Evolutionary conservation across 495 filamentous ascomycete species (phyloP).

Genomic region (Penicillium tannophilum): DNA sequence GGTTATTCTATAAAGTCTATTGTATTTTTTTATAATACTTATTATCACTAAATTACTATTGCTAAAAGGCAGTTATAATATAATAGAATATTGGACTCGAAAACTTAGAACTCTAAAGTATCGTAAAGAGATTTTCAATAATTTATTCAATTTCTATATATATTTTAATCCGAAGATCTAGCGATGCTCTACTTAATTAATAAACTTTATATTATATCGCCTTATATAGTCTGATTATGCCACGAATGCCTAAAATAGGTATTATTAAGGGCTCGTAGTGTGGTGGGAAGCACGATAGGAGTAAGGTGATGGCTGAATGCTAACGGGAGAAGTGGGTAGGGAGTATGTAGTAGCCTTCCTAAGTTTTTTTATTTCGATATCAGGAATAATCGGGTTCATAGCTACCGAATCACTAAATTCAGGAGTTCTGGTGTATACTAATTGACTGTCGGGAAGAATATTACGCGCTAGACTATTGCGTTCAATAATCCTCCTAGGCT

Average conservation of each 20-base stretch:
- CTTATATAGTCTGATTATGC: background rate
- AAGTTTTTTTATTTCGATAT: background rate
- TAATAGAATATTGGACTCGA: too few species aligned
- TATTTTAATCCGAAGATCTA: too few species aligned
- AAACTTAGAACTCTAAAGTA: background rate
- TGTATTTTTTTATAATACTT: background rate
- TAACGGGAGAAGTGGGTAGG: background rate
- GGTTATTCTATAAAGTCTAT: background rate
- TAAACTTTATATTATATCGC: background rate
- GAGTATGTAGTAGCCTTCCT: background rate
- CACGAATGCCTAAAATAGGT: background rate
- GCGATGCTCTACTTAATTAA: background rate
- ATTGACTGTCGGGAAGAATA: background rate
- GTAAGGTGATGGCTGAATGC: background rate
- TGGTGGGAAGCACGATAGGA: background rate
- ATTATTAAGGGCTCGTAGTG: background rate
- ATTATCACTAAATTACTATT: background rate
- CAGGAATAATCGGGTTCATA: background rate
- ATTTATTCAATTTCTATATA: background rate
- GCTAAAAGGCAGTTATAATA: background rate
- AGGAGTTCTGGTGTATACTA: background rate
- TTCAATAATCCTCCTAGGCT: slow-evolving; percentile 65
- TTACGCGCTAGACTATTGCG: background rate
- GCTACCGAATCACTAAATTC: background rate
- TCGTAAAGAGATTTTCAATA: background rate